Base-by-base conservation (phyloP, 164 flowering plant species). In the Taxillus chinensis region DNA sequence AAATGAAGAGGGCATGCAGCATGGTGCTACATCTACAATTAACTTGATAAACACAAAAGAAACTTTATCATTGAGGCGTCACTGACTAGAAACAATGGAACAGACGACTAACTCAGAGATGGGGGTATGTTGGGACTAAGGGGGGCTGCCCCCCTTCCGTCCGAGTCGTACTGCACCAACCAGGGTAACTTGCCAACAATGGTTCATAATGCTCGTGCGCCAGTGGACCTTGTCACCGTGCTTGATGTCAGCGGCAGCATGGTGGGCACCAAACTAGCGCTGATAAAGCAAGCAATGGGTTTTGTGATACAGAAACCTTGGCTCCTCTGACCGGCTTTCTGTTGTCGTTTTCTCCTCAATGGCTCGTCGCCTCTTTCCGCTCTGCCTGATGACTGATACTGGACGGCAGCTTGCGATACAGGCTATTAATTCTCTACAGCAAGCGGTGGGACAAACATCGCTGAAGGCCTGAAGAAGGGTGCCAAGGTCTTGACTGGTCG, bases 171-270 rank as follows among this genome's bases (percentile, higher is more conserved):
- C 15, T 27, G 70, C 56, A 61, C 66, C 45, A 61, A 48, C 50
- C 70, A 59, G 43, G 62, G 13, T 27, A 60, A 56, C 41, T 41
- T 50, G 38, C 49, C 71, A 4, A 59, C 78, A 60, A 9, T 7
- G 5, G 56, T 71, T 68, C 79, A 79, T 61, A 70, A 62, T 64
- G 64, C 86, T 16, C 95, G 97, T 57, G 90, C 86, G 45, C 83
- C 96, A 12, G 82, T 93, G 52, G 99, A 93, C 69, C 90, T 93
- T 46, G 89, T 93, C n/a, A 87, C 99, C 0, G 92, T 93, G 66
- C 91, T 93, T 64, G 99, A 93, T 71, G 83, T 89, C n/a, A 93
- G 99, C 77, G 97, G 97, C 10, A 93, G 99, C 81, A 93, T 93
- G 99, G 86, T 95, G 7, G 99, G 99, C 39, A 85, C 91, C 40